Evolutionary conservation across 2,329 filamentous ascomycete species (phyloP), one percentile per base, ranked within the genome.

Genomic region (Penicillium aurantiogriseum): DNA sequence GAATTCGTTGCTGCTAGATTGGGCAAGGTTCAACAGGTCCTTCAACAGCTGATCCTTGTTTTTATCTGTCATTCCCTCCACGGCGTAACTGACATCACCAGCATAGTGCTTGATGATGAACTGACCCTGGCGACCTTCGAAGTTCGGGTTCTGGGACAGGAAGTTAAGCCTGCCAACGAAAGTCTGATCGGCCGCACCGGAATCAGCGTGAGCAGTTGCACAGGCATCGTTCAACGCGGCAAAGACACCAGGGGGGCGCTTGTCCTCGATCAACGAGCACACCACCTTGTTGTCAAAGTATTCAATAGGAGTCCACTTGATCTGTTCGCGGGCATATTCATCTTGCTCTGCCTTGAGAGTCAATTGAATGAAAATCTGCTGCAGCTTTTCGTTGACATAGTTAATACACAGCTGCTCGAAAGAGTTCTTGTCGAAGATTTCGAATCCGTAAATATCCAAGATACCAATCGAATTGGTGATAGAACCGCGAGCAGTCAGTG

Each of bases 241-340:
- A 71, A 99, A 97, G 45, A 99, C 87, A 70, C 94, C 94, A 1
- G 91, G 89, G 6, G 94, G 94, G 53, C 92, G 83, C 71, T 89
- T 86, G 71, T 95, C 90, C 76, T 99, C 94, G 66, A 99, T 99
- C 70, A 99, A 76, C 60, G 97, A 94, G 74, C 94, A 99, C 56
- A 99, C 94, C 47, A 99, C 88, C 81, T 97, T 97, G 83, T 99
- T 99, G 77, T 99, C 94, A 68, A 97, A 99, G 77, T 97, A 99
- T 70, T 94, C 95, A 82, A 99, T 99, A 2, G 94, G 94, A 0
- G 92, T 97, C 94, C 94, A 99, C 72, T 96, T 88, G 71, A 99
- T 99, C 80, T 97, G 88, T 76, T 99, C 94, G 48, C 90, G 83
- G 17, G 89, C 91, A 70, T 99, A 99, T 74, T 99, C 94, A 67